A percentile compares a stretch with the other conserved stretches of the same genome.
These are phyloP conservation scores for Plenodomus lindquistii DNA, from an alignment of 2,329 filamentous ascomycete species.

Conservation along the genomic window DNA sequence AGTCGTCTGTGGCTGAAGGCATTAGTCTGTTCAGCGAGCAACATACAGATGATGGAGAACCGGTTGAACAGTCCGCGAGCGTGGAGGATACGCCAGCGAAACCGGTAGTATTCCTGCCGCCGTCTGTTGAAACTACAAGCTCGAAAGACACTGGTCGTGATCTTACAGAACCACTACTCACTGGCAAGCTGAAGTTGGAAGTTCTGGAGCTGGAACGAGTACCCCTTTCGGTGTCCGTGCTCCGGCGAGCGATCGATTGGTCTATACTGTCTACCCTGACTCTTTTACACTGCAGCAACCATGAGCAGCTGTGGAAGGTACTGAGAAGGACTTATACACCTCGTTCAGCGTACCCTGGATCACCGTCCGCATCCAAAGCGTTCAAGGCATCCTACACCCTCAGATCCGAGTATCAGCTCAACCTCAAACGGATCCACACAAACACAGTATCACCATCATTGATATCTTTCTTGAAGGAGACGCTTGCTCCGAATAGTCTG, in stretches of 20 bases:
- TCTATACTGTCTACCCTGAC: constrained; percentile 71
- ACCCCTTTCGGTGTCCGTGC: constrained; percentile 70
- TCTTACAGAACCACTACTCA: constrained; percentile 47
- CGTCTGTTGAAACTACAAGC: neutral
- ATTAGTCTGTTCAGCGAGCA: constrained; percentile 27
- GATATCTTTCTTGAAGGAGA: constrained; percentile 75
- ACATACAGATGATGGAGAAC: constrained; percentile 14
- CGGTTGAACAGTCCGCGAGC: constrained; percentile 8
- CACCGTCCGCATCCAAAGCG: constrained; percentile 41
- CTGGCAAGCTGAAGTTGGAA: constrained; percentile 68
- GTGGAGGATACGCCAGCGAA: constrained; percentile 6
- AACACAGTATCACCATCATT: constrained; percentile 71
- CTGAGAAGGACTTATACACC: constrained; percentile 61
- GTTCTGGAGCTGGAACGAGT: constrained; percentile 76
- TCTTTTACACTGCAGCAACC: constrained; percentile 71
- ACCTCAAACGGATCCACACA: constrained; percentile 74
- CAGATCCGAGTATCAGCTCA: constrained; percentile 53
- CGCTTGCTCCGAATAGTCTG: constrained; percentile 76
- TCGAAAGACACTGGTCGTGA: constrained; percentile 4
- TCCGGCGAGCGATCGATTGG: constrained; percentile 75
- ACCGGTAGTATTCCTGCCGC: constrained; percentile 1
- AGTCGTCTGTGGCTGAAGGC: constrained; percentile 27
- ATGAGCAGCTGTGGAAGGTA: constrained; percentile 75
- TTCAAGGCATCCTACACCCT: constrained; percentile 46
- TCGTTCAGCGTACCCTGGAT: constrained; percentile 35